Evolutionary conservation across 495 filamentous ascomycete species (phyloP), one percentile per base, ranked within the genome.

Genomic region (Penicillium herquei): DNA sequence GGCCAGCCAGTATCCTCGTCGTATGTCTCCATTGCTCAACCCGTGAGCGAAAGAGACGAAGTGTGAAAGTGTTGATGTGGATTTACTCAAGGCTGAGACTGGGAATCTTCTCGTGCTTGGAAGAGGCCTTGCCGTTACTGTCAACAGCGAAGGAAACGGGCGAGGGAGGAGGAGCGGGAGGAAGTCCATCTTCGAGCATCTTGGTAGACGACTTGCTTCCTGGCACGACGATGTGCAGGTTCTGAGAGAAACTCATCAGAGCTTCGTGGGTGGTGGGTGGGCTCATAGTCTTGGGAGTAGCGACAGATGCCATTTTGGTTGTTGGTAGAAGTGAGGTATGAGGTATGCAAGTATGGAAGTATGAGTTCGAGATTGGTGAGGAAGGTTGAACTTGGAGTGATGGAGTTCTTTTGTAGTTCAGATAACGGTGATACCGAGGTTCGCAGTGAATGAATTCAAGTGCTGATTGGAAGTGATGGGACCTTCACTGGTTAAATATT

Each of bases 91-190:
- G 50, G 37, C 50, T 61, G 49, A 68, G 26, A 26, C 48, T 54
- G 17, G 56, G 55, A 18, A 68, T 61, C n/a, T 68, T 54, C 31
- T 60, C 57, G 18, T 43, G 56, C 21, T 65, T 62, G 13, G 9
- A 14, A 4, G 40, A 14, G 9, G 53, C 31, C 18, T 52, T 59
- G 39, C 61, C 53, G 11, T 56, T 57, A 12, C 58, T 59, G 39
- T 58, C 55, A 17, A 63, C 54, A 26, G 64, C 62, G 37, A 72
- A 76, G 47, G 69, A 67, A 49, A 79, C 75, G 0, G 78, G 79
- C 3, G 74, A 78, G 6, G 79, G 79, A 14, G 78, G 78, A 7
- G 78, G 79, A 6, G 65, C 65, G 0, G 78, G 75, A 7, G 79
- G 76, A 30, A 77, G 71, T 7, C 66, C 66, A 21, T 69, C 58